Percentiles rank a stretch among this genome's conserved stretches.
Conservation (phyloP, 345 rosid genomes). For the Cardamine resedifolia region DNA sequence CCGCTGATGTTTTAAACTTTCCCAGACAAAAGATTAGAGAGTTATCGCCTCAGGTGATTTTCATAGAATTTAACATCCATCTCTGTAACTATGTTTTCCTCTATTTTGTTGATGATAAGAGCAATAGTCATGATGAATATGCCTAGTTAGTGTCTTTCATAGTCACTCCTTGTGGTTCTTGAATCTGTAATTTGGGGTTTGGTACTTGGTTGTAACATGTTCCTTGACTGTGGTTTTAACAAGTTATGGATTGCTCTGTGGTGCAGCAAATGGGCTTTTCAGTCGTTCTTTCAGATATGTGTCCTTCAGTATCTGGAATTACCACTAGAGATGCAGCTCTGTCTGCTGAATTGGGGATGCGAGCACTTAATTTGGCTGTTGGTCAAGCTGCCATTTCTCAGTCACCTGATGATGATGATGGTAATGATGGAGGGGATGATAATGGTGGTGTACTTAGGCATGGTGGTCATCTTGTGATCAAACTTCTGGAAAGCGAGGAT, state of each 20-base stretch:
- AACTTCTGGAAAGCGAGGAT: slow-evolving; percentile 92
- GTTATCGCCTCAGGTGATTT: slow-evolving; percentile 71
- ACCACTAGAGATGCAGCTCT: slow-evolving; percentile 75
- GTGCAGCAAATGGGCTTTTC: slow-evolving; percentile 78
- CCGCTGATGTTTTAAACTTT: slow-evolving; percentile 74
- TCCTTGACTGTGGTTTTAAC: neutral
- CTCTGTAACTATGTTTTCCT: neutral
- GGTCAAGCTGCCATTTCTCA: slow-evolving; percentile 49
- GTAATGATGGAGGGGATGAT: slow-evolving; percentile 13
- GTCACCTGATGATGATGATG: slow-evolving; percentile 33
- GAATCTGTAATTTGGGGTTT: neutral
- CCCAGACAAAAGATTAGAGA: slow-evolving; percentile 55
- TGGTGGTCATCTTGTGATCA: slow-evolving; percentile 82
- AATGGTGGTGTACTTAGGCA: slow-evolving; percentile 50
- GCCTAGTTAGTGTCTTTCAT: slow-evolving; percentile 6
- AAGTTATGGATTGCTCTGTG: slow-evolving; percentile 14
- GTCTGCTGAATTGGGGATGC: slow-evolving; percentile 83
- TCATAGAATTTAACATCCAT: neutral
- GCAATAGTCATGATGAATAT: neutral
- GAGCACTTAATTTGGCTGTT: slow-evolving; percentile 83
- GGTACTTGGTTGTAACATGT: neutral
- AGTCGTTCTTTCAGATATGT: slow-evolving; percentile 87
- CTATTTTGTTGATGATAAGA: neutral
- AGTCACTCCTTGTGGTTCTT: slow-evolving; percentile 1
- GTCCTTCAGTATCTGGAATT: slow-evolving; percentile 88